These are phyloP conservation scores for Kuraishia molischiana DNA, from an alignment of 805 yeast genomes.

Conservation along the genomic window DNA sequence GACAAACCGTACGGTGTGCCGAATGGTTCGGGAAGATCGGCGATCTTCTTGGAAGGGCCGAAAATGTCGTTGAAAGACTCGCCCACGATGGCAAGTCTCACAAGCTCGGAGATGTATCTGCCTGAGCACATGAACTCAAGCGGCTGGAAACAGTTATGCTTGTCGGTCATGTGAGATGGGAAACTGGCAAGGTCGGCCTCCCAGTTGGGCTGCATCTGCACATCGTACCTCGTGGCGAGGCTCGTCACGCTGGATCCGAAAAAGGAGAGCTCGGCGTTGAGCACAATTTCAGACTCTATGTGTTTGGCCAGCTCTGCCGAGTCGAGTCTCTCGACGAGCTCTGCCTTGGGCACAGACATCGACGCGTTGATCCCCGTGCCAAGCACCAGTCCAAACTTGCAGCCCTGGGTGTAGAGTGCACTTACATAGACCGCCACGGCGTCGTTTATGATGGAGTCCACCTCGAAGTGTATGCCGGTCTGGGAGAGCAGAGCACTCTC, in stretches of 20 bases:
- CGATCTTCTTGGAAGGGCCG: background rate
- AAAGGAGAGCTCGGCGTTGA: slow-evolving; percentile 47
- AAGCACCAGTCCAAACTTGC: slow-evolving; percentile 45
- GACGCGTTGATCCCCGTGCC: slow-evolving; percentile 64
- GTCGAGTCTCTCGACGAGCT: slow-evolving; percentile 4
- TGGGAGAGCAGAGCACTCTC: slow-evolving; percentile 20
- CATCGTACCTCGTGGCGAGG: slow-evolving; percentile 28
- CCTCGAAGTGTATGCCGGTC: slow-evolving; percentile 20
- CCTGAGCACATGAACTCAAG: slow-evolving; percentile 46
- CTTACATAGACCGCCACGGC: slow-evolving; percentile 57
- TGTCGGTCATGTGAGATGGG: slow-evolving; percentile 14
- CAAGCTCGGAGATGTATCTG: slow-evolving; percentile 44
- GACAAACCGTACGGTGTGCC: slow-evolving; percentile 20
- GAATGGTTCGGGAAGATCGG: background rate
- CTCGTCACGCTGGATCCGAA: slow-evolving; percentile 32
- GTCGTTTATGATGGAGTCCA: slow-evolving; percentile 47
- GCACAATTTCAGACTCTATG: slow-evolving; percentile 12
- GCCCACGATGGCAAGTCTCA: slow-evolving; percentile 30
- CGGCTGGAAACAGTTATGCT: slow-evolving; percentile 37
- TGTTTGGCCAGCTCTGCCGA: slow-evolving; percentile 9
- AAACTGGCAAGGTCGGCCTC: slow-evolving; percentile 3
- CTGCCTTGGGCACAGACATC: slow-evolving; percentile 18
- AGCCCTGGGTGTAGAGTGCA: slow-evolving; percentile 25
- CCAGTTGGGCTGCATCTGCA: slow-evolving; percentile 25
- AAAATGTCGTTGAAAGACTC: background rate